These are phyloP conservation scores for Lepidium sativum DNA, from an alignment of 345 rosid genomes.

Conservation along the genomic window DNA sequence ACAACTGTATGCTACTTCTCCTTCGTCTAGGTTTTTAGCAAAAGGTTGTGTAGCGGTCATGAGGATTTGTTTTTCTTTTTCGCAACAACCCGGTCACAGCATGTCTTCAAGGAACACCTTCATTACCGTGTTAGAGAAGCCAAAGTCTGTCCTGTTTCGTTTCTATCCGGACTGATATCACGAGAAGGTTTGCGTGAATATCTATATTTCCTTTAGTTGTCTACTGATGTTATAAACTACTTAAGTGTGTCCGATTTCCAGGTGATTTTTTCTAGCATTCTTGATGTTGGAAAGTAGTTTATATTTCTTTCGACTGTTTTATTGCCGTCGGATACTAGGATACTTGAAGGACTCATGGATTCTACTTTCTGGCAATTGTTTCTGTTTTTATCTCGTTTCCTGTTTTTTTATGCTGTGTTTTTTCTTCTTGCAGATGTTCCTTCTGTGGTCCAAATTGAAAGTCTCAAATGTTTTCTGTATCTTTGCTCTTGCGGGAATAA, in stretches of 20 bases:
- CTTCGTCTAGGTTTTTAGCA: conserved; percentile 43
- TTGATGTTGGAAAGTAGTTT: background rate
- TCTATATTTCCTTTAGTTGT: background rate
- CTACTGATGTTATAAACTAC: background rate
- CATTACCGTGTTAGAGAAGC: conserved; percentile 47
- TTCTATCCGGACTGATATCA: conserved; percentile 52
- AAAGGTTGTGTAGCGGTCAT: conserved; percentile 32
- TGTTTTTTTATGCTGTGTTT: conserved; percentile 11
- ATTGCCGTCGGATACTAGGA: background rate
- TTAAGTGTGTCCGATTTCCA: background rate
- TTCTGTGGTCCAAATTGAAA: conserved; percentile 51
- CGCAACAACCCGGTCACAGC: conserved; percentile 40
- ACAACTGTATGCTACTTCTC: background rate
- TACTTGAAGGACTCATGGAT: background rate
- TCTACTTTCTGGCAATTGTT: background rate
- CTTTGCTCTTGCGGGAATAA: conserved; percentile 55
- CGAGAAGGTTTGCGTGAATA: conserved; percentile 48
- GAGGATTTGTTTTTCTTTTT: conserved; percentile 57
- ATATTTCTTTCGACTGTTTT: background rate
- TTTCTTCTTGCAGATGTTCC: conserved; percentile 51
- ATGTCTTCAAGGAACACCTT: conserved; percentile 60
- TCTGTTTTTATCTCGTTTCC: background rate
- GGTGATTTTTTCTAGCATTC: conserved; percentile 6
- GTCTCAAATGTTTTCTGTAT: conserved; percentile 59
- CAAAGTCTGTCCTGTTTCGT: conserved; percentile 53